Evolutionary conservation across 371 early-diverging fungal species (phyloP).

Genomic region (Haplosporangium sp.): DNA sequence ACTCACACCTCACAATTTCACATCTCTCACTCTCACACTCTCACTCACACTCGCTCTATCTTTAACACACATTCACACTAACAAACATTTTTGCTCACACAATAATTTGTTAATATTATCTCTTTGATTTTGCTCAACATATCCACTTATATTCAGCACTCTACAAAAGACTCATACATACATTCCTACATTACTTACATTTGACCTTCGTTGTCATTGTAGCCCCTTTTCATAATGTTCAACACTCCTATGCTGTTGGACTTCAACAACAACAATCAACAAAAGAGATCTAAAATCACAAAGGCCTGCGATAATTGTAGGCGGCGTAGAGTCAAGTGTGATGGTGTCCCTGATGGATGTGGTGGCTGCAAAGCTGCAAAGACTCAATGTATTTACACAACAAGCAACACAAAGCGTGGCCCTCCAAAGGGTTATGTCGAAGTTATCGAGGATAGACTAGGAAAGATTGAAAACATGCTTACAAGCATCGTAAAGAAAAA

Average conservation of each 20-base stretch:
- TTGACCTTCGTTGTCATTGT: too few relatives aligned
- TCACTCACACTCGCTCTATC: background rate
- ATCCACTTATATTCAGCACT: too few relatives aligned
- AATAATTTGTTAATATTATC: too few relatives aligned
- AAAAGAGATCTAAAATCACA: conserved; percentile 54
- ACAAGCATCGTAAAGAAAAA: conserved; percentile 60
- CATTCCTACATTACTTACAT: background rate
- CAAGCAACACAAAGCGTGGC: conserved; percentile 65
- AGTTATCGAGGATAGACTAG: conserved; percentile 76
- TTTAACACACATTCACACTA: too few relatives aligned
- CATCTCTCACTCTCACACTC: background rate
- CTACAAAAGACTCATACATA: too few relatives aligned
- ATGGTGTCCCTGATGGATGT: conserved; percentile 60
- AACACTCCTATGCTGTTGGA: conserved; percentile 51
- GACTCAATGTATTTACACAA: conserved; percentile 62
- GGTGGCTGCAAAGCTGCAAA: conserved; percentile 62
- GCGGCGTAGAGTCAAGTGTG: conserved; percentile 67
- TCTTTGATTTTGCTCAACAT: too few relatives aligned
- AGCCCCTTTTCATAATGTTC: conserved; percentile 25
- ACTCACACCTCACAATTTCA: too few relatives aligned
- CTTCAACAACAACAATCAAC: conserved; percentile 28
- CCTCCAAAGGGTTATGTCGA: conserved; percentile 83
- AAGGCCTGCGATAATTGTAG: conserved; percentile 63
- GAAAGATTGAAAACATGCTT: conserved; percentile 76
- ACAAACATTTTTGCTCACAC: too few relatives aligned